A percentile compares a stretch with the other conserved stretches of the same genome.
Evolutionary conservation across 176 grass and related monocot genomes (phyloP).

Genomic region (Pontederia crassipes): DNA sequence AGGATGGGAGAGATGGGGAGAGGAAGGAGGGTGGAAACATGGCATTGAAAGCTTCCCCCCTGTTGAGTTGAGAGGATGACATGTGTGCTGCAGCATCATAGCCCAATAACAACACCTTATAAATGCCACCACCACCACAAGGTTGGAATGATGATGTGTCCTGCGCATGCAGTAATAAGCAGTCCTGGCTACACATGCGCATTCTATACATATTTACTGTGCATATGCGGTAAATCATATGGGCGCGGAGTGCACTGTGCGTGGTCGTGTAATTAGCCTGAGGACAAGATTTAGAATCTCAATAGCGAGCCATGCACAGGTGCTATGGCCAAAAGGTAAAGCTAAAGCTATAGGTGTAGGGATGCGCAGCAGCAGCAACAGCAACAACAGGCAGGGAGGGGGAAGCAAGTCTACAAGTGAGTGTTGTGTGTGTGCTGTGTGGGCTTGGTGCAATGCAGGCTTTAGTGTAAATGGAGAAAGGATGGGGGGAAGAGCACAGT

Average conservation of each 20-base stretch:
- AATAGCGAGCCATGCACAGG: not conserved
- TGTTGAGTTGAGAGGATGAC: not conserved
- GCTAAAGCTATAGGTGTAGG: constrained; percentile 1
- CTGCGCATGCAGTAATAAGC: not conserved
- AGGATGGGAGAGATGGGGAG: not conserved
- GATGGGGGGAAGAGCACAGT: not conserved
- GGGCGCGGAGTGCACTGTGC: too few relatives aligned
- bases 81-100: constrained; percentile 3
- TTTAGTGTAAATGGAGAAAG: constrained; percentile 47
- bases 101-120: constrained; percentile 17
- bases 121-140: not conserved
- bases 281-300: not conserved
- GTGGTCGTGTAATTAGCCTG: too few relatives aligned
- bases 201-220: not conserved
- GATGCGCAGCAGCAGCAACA: too few relatives aligned
- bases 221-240: too few relatives aligned
- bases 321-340: not conserved
- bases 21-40: not conserved
- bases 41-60: constrained; percentile 7
- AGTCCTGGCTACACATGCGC: not conserved
- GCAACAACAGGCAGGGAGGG: too few relatives aligned
- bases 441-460: constrained; percentile 16
- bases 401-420: too few relatives aligned
- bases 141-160: constrained; percentile 1
- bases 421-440: too few relatives aligned